These are phyloP conservation scores for Hypoxylon rickii DNA, from an alignment of 495 filamentous ascomycete genomes.

Conservation along the genomic window DNA sequence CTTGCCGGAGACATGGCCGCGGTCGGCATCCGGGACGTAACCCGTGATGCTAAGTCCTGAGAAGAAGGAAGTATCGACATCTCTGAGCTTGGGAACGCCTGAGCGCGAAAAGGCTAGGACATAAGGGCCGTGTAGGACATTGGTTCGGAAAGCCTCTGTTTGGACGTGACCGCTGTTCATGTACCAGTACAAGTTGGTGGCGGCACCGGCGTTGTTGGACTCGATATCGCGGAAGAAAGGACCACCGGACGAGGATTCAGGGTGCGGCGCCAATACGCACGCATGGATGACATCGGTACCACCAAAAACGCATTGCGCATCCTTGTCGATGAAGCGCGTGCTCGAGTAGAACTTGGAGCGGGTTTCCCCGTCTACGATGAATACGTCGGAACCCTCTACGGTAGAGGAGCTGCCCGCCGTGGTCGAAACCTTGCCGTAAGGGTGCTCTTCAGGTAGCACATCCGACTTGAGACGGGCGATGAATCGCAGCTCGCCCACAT, in stretches of 20 bases:
- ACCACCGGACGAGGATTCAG: constrained; percentile 58
- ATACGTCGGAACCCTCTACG: constrained; percentile 68
- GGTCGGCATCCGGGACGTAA: constrained; percentile 56
- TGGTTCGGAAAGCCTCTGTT: constrained; percentile 64
- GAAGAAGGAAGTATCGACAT: constrained; percentile 63
- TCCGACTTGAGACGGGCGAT: constrained; percentile 64
- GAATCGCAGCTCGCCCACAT: constrained; percentile 65
- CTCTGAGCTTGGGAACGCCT: constrained; percentile 54
- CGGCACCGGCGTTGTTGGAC: constrained; percentile 61
- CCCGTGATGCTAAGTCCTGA: constrained; percentile 59
- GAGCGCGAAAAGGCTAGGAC: constrained; percentile 64
- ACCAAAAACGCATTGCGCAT: constrained; percentile 62
- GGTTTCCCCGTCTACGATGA: constrained; percentile 62
- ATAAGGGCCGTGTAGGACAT: constrained; percentile 70
- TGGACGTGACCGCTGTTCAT: constrained; percentile 70
- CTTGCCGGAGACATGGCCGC: constrained; percentile 64
- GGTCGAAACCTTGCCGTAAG: constrained; percentile 54
- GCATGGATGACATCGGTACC: constrained; percentile 49
- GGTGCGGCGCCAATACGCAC: constrained; percentile 58
- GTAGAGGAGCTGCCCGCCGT: constrained; percentile 53
- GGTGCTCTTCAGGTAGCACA: constrained; percentile 59
- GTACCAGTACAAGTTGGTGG: constrained; percentile 68
- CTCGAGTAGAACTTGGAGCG: constrained; percentile 73
- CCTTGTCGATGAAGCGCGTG: constrained; percentile 68
- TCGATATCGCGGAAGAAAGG: constrained; percentile 71